Conservation (phyloP, 495 filamentous ascomycete species). For the Aspergillus wentii region DNA sequence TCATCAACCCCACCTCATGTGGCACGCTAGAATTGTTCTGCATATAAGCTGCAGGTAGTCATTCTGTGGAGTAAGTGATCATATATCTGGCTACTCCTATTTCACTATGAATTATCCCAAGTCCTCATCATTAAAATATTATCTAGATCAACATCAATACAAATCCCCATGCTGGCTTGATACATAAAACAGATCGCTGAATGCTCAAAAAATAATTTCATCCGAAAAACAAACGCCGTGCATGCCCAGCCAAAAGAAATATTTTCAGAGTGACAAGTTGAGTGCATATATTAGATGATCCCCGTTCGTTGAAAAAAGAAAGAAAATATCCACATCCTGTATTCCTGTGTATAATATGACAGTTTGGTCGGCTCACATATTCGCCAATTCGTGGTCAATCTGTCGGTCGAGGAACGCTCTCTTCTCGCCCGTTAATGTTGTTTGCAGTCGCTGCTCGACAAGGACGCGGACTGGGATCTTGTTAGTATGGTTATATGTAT, state of each 20-base stretch:
- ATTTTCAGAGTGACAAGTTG: conserved; percentile 2
- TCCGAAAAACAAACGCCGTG: conserved; percentile 21
- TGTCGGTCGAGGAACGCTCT: conserved; percentile 79
- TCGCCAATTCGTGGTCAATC: conserved; percentile 91
- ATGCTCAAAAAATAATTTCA: conserved; percentile 15
- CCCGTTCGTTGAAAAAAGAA: conserved; percentile 6
- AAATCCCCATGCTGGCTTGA: too few relatives aligned
- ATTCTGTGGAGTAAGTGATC: too few relatives aligned
- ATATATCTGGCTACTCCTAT: background rate
- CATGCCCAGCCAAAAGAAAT: conserved; percentile 19
- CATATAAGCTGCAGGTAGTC: too few relatives aligned
- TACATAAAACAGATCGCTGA: conserved; percentile 18
- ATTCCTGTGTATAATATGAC: too few relatives aligned
- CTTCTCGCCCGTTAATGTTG: conserved; percentile 76
- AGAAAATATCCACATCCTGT: conserved; percentile 4
- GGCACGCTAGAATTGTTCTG: too few relatives aligned
- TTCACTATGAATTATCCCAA: too few relatives aligned
- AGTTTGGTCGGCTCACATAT: too few relatives aligned
- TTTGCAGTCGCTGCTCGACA: conserved; percentile 88
- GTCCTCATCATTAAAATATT: too few relatives aligned
- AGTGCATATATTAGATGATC: conserved; percentile 1
- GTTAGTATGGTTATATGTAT: conserved; percentile 18
- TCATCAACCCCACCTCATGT: too few relatives aligned
- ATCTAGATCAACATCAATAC: too few relatives aligned
- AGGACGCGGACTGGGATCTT: conserved; percentile 61